Base-by-base conservation (phyloP, 2,329 filamentous ascomycete species). In the Cladosporium phlei region DNA sequence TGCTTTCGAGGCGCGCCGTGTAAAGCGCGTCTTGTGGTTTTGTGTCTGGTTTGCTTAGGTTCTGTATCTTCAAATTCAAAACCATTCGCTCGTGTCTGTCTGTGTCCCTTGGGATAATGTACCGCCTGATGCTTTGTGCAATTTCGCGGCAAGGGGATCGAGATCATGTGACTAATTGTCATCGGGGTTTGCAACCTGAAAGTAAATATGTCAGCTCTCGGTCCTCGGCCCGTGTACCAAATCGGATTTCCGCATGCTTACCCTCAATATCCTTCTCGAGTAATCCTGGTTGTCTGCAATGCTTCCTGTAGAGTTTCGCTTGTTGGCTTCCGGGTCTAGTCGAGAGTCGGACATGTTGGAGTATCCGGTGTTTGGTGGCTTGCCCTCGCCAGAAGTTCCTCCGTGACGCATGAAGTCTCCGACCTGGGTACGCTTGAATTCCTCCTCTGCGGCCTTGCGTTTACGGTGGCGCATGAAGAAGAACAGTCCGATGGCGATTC, bases 251-350 rank as follows among this genome's bases (percentile, higher is more conserved):
- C 17, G 22, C n/a, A 16, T 5, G 2, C 37, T 56, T 78, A 95
- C 91, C 82, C 94, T 87, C 63, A 97, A 79, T 69, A 97, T 96
- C 71, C 87, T 86, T 71, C 91, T 82, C 53, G 91, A 96, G 72
- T 95, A 97, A 67, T 97, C 91, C 69, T 95, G 83, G 69, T 96
- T 94, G 67, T 97, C 91, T 43, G 90, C 91, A 67, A 97, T 96
- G 68, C 90, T 96, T 57, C 91, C 91, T 61, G 93, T 88, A 69
- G 91, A 96, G 34, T 57, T 55, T 34, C 55, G 30, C 45, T 51
- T 46, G 33, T 52, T 55, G 7, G 89, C 79, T 47, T 76, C 83
- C 6, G 89, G 88, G 55, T 97, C 91, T 48, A 96, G 80, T 46
- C 91, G 82, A 32, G 86, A 83, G 64, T 97, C 91, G 11, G 81